A percentile compares a stretch with the other conserved stretches of the same genome.
Conservation (phyloP, 345 rosid species). For the Hibiscus syriacus region DNA sequence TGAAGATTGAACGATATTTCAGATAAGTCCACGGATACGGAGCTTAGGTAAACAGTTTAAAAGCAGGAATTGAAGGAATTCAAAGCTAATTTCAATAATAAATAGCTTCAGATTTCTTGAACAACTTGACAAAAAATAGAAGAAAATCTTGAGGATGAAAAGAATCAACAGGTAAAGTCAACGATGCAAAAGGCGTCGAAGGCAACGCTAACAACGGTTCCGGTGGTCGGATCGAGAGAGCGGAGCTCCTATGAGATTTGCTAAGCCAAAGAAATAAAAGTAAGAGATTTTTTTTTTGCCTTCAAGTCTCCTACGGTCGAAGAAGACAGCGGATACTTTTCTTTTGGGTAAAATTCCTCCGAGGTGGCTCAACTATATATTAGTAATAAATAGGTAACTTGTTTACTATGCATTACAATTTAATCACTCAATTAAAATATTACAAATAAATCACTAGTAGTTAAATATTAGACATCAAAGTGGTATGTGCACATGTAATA, state of each 20-base stretch:
- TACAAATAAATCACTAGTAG: too few relatives aligned
- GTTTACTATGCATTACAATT: too few relatives aligned
- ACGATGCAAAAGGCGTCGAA: background rate
- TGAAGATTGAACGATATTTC: background rate
- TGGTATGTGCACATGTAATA: too few relatives aligned
- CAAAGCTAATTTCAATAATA: background rate
- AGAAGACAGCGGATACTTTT: background rate
- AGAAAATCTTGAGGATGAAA: background rate
- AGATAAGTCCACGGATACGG: background rate
- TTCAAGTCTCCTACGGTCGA: background rate
- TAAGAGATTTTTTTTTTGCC: background rate
- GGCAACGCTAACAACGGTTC: background rate
- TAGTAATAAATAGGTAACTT: too few relatives aligned
- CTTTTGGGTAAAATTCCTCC: too few relatives aligned
- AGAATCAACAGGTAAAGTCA: background rate
- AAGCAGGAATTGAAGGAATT: background rate
- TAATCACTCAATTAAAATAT: too few relatives aligned
- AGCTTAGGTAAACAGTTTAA: background rate
- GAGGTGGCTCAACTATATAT: too few relatives aligned
- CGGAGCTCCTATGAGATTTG: slow-evolving; percentile 1
- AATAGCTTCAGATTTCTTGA: background rate
- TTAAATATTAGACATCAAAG: too few relatives aligned
- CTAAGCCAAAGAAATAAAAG: background rate
- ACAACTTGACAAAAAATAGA: background rate
- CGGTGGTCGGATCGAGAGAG: slow-evolving; percentile 6